Evolutionary conservation across 2,329 filamentous ascomycete species (phyloP).

Genomic region (Hymenoscyphus albidus): DNA sequence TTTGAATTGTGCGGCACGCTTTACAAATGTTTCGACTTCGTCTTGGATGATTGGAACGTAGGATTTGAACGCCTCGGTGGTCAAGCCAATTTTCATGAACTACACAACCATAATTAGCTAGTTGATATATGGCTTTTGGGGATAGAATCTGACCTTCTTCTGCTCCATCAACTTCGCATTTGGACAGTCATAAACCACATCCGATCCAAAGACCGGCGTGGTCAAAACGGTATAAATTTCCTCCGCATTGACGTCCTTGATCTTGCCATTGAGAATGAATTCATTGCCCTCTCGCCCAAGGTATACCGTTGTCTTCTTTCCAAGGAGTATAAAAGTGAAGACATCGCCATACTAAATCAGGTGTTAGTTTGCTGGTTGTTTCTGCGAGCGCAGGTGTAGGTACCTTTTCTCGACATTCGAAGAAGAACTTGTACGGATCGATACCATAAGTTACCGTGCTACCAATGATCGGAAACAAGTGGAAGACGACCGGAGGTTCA

Average conservation of each 20-base stretch:
- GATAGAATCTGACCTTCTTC: conserved; percentile 64
- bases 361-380: conserved; percentile 14
- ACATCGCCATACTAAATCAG: conserved; percentile 71
- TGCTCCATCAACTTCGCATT: conserved; percentile 94
- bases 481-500: conserved; percentile 76
- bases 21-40: conserved; percentile 72
- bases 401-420: conserved; percentile 68
- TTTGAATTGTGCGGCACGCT: conserved; percentile 63
- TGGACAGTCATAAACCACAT: conserved; percentile 88
- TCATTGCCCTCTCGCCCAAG: conserved; percentile 81
- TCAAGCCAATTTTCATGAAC: conserved; percentile 81
- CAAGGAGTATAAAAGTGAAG: conserved; percentile 84
- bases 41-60: conserved; percentile 76
- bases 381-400: conserved; percentile 22
- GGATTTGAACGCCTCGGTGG: conserved; percentile 65
- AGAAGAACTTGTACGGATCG: conserved; percentile 87
- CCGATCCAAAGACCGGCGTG: conserved; percentile 70
- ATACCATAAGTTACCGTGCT: conserved; percentile 94
- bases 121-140: not conserved
- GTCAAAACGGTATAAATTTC: conserved; percentile 81
- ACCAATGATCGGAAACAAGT: conserved; percentile 78
- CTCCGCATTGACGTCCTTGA: conserved; percentile 85
- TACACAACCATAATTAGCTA: conserved; percentile 32
- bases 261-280: conserved; percentile 87
- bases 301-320: conserved; percentile 84